A percentile compares a stretch with the other conserved stretches of the same genome.
Conservation (phyloP, 2,329 filamentous ascomycete genomes). For the Colletotrichum tropicale region DNA sequence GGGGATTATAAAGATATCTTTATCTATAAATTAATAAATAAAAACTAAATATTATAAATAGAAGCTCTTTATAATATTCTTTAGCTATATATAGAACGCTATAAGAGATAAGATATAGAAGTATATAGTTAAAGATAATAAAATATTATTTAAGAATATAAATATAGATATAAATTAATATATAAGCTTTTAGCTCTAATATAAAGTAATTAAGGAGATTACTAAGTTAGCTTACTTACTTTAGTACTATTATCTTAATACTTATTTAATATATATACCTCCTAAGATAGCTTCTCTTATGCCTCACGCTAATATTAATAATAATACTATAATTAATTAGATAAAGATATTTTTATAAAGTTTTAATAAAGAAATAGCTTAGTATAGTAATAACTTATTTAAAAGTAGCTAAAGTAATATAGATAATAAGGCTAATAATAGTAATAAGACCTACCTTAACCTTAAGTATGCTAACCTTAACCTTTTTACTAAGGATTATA, state of each 20-base stretch:
- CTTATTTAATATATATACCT: not conserved
- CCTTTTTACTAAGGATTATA: not conserved
- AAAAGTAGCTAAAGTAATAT: not conserved
- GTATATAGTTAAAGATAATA: too few species aligned
- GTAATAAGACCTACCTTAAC: not conserved
- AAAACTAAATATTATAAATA: too few species aligned
- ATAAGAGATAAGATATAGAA: too few species aligned
- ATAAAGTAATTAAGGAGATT: too few species aligned
- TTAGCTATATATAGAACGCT: too few species aligned
- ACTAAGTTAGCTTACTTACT: too few species aligned
- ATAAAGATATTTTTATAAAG: not conserved
- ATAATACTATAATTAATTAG: not conserved
- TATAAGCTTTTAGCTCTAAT: too few species aligned
- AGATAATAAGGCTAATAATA: not conserved
- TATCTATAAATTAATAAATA: too few species aligned
- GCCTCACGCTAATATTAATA: not conserved
- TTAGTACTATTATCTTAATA: not conserved
- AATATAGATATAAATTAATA: not conserved
- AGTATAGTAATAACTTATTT: not conserved
- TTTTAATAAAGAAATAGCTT: not conserved
- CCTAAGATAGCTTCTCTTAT: not conserved
- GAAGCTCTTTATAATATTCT: too few species aligned
- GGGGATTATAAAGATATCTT: too few species aligned
- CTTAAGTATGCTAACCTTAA: not conserved
- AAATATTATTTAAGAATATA: not conserved